A percentile compares a stretch with the other conserved stretches of the same genome.
Evolutionary conservation across 106 monocot genomes (phyloP).

Genomic region (Apostasia shenzhenica): DNA sequence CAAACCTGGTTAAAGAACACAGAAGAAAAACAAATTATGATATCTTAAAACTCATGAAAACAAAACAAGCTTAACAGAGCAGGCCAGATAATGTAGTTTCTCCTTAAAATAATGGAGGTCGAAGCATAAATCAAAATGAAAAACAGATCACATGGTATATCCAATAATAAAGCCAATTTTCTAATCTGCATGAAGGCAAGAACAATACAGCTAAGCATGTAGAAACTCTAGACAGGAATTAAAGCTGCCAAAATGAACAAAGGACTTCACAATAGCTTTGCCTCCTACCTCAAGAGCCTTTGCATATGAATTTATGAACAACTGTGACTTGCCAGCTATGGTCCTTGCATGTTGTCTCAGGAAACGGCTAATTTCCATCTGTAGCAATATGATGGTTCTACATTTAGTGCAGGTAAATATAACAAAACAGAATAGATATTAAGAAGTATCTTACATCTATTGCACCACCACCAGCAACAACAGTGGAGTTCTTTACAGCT

Average conservation of each 20-base stretch:
- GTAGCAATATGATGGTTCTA: background rate
- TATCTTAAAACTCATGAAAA: no score
- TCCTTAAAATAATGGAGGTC: no score
- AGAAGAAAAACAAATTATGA: no score
- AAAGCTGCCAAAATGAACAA: background rate
- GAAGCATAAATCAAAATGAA: no score
- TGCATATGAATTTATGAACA: constrained; percentile 97
- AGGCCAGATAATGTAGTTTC: no score
- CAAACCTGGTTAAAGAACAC: no score
- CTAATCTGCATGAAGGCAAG: no score
- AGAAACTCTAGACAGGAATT: background rate
- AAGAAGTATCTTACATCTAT: constrained; percentile 62
- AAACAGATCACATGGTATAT: no score
- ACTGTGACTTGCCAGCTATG: constrained; percentile 94
- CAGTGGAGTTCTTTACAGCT: constrained; percentile 95
- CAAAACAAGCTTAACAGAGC: no score
- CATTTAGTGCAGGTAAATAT: background rate
- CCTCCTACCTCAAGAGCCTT: constrained; percentile 95
- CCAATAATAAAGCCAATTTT: no score
- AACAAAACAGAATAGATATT: background rate
- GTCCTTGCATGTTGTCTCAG: constrained; percentile 84
- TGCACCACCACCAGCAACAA: constrained; percentile 98
- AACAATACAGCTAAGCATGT: no score
- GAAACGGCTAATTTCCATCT: constrained; percentile 96
- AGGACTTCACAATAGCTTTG: background rate